Evolutionary conservation across 2,329 filamentous ascomycete genomes (phyloP), one percentile per base, ranked within the genome.

Genomic region (Penicillium glabrum): DNA sequence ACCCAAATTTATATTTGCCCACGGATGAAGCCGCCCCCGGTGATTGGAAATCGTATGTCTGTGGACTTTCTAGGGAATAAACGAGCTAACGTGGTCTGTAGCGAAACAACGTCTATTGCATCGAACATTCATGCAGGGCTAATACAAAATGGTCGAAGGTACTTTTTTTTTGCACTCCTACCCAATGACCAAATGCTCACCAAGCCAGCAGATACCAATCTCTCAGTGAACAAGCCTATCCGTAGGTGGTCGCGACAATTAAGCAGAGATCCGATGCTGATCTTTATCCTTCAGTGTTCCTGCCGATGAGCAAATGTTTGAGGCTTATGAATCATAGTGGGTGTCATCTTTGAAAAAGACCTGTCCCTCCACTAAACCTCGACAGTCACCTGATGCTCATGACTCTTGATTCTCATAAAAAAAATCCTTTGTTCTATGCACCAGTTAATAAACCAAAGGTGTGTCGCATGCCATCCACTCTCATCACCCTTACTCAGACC

Each of bases 241-340:
- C 51, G 46, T 54, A 35, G 21, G 45, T 43, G 9, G 33, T 1
- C 41, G 13, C n/a, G 13, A 21, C 11, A 43, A 3, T 9, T 29
- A 8, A 11, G 44, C 24, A 37, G 27, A 13, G 27, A 37, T 21
- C n/a, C 26, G 3, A 35, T 43, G 45, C 23, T 49, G 16, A 53
- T 21, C 7, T 11, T n/a, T 37, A 35, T 9, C 14, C 19, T 19
- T 2, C 27, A 57, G 54, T 49, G 51, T 49, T 21, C 57, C 47
- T 33, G 52, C 57, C 11, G 57, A 60, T 43, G 57, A 60, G 5
- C 46, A 57, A 16, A 55, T 56, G 44, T 60, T 60, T 16, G 54
- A 60, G 41, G 41, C 41, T 33, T 57, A 60, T 19, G 54, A 57
- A 52, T 44, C 46, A 49, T n/a, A 47, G 57, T 60, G 13, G 43